A percentile compares a stretch with the other conserved stretches of the same genome.
phyloP scores from a whole-genome alignment of 805 yeast species.

The Wickerhamiella lipophila region DNA sequence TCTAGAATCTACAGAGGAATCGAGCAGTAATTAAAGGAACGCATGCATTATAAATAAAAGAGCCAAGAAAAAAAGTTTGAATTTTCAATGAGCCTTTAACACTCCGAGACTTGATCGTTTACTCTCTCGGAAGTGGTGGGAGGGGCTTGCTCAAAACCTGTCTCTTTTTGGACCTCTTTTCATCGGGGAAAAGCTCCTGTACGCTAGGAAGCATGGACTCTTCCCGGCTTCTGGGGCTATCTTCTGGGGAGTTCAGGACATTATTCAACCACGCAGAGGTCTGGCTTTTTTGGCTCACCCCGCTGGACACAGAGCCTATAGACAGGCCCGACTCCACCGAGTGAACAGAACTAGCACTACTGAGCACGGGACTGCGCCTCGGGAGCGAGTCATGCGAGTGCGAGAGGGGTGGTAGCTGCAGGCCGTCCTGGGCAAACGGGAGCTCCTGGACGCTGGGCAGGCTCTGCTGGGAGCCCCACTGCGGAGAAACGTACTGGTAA shows the following conservation, averaged over 20 bases:
- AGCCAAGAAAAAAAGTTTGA: too few relatives aligned
- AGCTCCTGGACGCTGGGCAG: conserved; percentile 13
- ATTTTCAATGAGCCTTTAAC: too few relatives aligned
- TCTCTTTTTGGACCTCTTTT: neutral
- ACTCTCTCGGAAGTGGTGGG: conserved; percentile 12
- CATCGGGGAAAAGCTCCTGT: conserved; percentile 10
- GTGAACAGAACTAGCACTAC: conserved; percentile 7
- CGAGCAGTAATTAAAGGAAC: conserved; percentile 3
- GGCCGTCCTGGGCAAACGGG: neutral
- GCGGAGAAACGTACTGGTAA: neutral
- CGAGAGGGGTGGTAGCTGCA: conserved; percentile 5
- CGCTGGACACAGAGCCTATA: conserved; percentile 9
- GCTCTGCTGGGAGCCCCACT: conserved; percentile 13
- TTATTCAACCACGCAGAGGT: conserved; percentile 14
- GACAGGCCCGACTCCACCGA: conserved; percentile 12
- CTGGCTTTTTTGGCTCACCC: conserved; percentile 12
- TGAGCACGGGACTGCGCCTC: conserved; percentile 10
- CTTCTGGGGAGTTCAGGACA: conserved; percentile 13
- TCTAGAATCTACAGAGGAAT: neutral
- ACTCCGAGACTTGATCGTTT: neutral
- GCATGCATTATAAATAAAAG: conserved; percentile 5
- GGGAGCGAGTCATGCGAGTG: conserved; percentile 2
- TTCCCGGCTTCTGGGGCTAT: conserved; percentile 8
- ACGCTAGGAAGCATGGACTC: conserved; percentile 10
- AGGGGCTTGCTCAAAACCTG: conserved; percentile 12